Conservation (phyloP, 768 basidiomycete genomes). For the Amanita inopinata region DNA sequence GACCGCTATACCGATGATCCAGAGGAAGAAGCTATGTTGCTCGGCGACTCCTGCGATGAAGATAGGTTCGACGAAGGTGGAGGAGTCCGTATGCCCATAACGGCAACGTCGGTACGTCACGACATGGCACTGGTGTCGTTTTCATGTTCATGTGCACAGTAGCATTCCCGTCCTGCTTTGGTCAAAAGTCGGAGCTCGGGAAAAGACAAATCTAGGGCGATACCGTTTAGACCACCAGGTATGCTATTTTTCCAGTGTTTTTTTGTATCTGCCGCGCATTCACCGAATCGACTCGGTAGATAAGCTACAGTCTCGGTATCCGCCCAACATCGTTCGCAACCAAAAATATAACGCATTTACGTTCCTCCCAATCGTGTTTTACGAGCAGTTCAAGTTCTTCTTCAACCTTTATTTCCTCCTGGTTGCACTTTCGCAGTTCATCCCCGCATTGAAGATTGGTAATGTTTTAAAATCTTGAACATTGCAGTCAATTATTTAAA, state of each 20-base stretch:
- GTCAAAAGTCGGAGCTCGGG: slow-evolving; percentile 19
- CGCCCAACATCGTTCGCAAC: slow-evolving; percentile 90
- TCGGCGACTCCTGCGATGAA: slow-evolving; percentile 30
- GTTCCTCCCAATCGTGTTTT: slow-evolving; percentile 96
- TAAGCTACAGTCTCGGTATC: slow-evolving; percentile 60
- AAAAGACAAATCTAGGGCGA: slow-evolving; percentile 60
- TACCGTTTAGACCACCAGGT: slow-evolving; percentile 74
- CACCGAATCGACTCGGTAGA: slow-evolving; percentile 28
- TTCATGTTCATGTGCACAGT: slow-evolving; percentile 4
- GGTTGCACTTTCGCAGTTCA: slow-evolving; percentile 91
- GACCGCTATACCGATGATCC: slow-evolving; percentile 54
- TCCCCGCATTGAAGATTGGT: slow-evolving; percentile 96
- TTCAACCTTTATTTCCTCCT: slow-evolving; percentile 98
- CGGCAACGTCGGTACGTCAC: slow-evolving; percentile 14
- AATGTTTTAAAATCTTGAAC: slow-evolving; percentile 16
- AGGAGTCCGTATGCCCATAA: slow-evolving; percentile 12
- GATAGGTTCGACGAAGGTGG: slow-evolving; percentile 22
- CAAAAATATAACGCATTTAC: slow-evolving; percentile 97
- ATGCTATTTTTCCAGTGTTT: slow-evolving; percentile 9
- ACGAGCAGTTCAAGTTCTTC: slow-evolving; percentile 99
- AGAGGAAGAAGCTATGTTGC: slow-evolving; percentile 49
- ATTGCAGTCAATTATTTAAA: not conserved
- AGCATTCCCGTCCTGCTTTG: slow-evolving; percentile 18
- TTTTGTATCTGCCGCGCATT: not conserved
- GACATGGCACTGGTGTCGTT: not conserved